Percentiles rank a stretch among this genome's conserved stretches.
phyloP scores from a whole-genome alignment of 208 protist species.

The Trichomonas gallinae region DNA sequence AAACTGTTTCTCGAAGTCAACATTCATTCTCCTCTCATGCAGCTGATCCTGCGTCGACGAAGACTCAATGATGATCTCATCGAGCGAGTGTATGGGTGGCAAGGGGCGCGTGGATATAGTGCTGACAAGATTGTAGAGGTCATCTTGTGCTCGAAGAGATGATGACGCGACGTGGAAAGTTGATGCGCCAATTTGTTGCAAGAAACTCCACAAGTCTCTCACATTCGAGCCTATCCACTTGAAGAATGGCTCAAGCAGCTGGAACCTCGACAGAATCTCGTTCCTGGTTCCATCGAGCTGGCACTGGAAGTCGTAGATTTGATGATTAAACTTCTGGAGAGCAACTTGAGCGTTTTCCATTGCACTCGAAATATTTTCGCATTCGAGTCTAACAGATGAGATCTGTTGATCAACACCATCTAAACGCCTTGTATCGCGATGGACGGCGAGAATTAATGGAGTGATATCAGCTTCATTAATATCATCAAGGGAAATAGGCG shows the following conservation, averaged over 20 bases:
- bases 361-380: background rate
- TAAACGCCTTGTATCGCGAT: background rate
- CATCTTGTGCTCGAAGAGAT: background rate
- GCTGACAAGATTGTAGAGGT: background rate
- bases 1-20: background rate
- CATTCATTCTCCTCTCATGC: background rate
- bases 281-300: background rate
- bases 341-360: no score
- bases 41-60: background rate
- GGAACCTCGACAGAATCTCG: background rate
- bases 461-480: background rate
- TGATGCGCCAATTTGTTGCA: background rate
- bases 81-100: background rate
- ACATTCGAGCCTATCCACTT: background rate
- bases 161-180: background rate
- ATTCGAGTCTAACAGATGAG: background rate
- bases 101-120: background rate
- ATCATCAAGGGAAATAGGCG: background rate
- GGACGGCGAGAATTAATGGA: background rate
- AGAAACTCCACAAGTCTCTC: background rate
- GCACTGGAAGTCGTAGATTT: background rate
- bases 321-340: background rate
- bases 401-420: constrained; percentile 1
- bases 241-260: background rate
- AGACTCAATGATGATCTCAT: background rate